Evolutionary conservation across 345 rosid genomes (phyloP), one percentile per base, ranked within the genome.

Genomic region (Hibiscus mutabilis): DNA sequence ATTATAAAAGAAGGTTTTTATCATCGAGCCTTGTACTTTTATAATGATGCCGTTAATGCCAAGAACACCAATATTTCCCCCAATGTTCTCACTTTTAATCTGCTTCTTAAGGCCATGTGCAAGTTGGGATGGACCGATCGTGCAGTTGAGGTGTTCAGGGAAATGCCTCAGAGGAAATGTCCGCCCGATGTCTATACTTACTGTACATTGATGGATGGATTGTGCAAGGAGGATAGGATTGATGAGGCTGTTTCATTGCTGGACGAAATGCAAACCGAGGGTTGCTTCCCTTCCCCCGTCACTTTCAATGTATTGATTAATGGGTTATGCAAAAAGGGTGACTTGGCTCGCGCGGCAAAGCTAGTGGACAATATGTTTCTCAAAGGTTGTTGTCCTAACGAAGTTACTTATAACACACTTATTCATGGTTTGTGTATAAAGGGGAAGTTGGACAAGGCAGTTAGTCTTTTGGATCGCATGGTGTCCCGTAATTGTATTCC

Each of bases 231-330:
- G 68, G 84, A 78, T 69, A 86, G 96, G 75, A 84, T 86, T 8
- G 91, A 89, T 67, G 99, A 95, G 82, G 99, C 97, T 0, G 87
- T 92, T 78, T 84, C 82, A 12, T 61, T 95, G 65, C 79, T 95
- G 72, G 99, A 92, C 47, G 99, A 95, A 83, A 95, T 95, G 99
- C 97, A 95, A 79, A 77, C 83, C 51, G 97, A 95, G 71, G 97
- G 98, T 11, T 86, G 93, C 75, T 85, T 88, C 66, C 99, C 97
- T 2, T 85, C 59, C 53, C 57, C 86, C 0, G 84, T 82, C 69
- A 87, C 87, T 0, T 92, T 87, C 67, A 92, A 95, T 73, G 92
- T 89, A 47, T 81, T 95, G 87, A 84, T 92, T 13, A 83, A 88
- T 84, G 97, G 91, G 57, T 77, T 95, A 62, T 95, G 97, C 78